Evolutionary conservation across 2,329 filamentous ascomycete genomes (phyloP), one percentile per base, ranked within the genome.

Genomic region (Cladophialophora bantiana): DNA sequence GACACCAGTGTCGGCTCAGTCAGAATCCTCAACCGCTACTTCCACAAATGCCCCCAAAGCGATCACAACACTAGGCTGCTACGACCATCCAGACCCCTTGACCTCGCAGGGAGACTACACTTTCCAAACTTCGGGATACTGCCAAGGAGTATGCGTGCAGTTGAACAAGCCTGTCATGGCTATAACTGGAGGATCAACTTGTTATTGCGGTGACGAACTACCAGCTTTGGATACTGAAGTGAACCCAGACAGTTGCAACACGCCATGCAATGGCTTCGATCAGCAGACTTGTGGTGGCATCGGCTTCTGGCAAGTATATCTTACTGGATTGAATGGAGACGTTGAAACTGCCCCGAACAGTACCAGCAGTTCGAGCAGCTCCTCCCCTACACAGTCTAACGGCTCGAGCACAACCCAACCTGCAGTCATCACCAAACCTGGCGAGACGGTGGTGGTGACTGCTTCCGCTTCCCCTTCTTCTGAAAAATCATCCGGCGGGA

Each of bases 121-220:
- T 34, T 89, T 81, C 72, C 86, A 88, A 72, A 84, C 82, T 69
- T 77, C 78, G 35, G 86, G 86, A 61, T 83, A 83, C 70, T 89
- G 87, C 71, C 83, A 85, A 70, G 72, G 77, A 20, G 76, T 80
- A 68, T 89, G 87, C 74, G 73, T 81, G 31, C 73, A 78, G 0
- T 73, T 81, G 7, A 82, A 84, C 40, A 81, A 77, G 36, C 71
- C 83, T 1, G 90, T 93, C 7, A 86, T 89, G 73, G 92, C 84
- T 36, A 79, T 91, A 53, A 86, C 84, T 7, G 83, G 84, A 18
- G 86, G 86, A 15, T 81, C 83, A 18, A 78, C 87, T 70, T 97
- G 93, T 79, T 91, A 83, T 74, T 96, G 93, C 74, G 93, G 93
- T 66, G 80, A 87, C 69, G 78, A 83, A 66, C 84, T 94, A 56